These are phyloP conservation scores for Paramecium bursaria DNA, from an alignment of 73 alveolate genomes.

Conservation along the genomic window DNA sequence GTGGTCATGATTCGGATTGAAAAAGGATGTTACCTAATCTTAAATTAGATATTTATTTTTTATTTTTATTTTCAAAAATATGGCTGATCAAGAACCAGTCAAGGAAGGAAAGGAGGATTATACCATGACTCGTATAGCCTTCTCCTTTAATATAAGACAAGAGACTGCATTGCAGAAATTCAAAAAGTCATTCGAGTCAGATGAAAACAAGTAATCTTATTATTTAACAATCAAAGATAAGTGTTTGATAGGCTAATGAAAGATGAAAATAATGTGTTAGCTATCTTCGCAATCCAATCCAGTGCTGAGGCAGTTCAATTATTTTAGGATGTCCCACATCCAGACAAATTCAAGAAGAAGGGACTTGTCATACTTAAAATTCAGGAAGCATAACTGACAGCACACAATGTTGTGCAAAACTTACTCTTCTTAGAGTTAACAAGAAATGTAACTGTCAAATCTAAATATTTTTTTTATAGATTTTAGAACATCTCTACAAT, in stretches of 20 bases:
- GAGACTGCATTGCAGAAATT: conserved; percentile 69
- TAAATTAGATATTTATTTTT: conserved; percentile 30
- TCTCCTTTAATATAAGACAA: conserved; percentile 39
- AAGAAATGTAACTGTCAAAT: conserved; percentile 53
- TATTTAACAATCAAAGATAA: conserved; percentile 41
- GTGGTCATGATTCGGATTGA: conserved; percentile 49
- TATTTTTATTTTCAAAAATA: too few species aligned
- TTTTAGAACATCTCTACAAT: conserved; percentile 81
- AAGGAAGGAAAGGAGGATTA: conserved; percentile 57
- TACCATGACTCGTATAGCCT: conserved; percentile 36
- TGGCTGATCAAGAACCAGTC: conserved; percentile 61
- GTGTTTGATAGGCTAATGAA: conserved; percentile 73
- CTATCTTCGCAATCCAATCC: conserved; percentile 69
- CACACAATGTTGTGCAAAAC: conserved; percentile 68
- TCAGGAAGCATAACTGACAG: conserved; percentile 59
- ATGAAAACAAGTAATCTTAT: conserved; percentile 75
- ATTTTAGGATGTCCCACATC: conserved; percentile 74
- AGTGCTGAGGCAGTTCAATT: conserved; percentile 72
- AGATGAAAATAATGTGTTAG: conserved; percentile 56
- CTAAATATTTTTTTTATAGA: neutral
- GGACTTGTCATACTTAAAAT: conserved; percentile 74
- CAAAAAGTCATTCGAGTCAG: conserved; percentile 72
- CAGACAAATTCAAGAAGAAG: conserved; percentile 77
- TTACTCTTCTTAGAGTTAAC: conserved; percentile 77
- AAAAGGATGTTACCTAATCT: conserved; percentile 43